Conservation (phyloP, 306 rosid genomes). For the Castanea mollissima region DNA sequence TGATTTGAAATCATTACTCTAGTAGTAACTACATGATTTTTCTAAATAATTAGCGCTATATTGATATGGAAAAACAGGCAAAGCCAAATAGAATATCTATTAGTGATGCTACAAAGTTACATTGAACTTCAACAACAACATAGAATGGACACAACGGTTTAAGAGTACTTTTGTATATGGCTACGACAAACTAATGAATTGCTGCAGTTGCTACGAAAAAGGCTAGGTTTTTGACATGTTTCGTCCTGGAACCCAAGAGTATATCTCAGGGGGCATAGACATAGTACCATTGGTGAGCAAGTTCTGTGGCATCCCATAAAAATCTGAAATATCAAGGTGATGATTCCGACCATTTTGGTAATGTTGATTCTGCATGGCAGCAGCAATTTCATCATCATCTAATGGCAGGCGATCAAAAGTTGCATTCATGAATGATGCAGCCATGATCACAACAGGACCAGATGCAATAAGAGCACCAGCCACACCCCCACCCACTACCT, state of each 20-base stretch:
- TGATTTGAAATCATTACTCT: neutral
- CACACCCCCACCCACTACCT: conserved; percentile 74
- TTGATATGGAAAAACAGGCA: conserved; percentile 1
- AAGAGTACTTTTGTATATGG: neutral
- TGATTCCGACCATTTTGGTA: conserved; percentile 58
- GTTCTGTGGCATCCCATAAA: conserved; percentile 72
- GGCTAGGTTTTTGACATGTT: conserved; percentile 58
- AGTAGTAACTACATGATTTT: conserved; percentile 1
- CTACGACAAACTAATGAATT: neutral
- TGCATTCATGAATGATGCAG: conserved; percentile 82
- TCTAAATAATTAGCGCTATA: neutral
- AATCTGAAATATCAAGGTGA: conserved; percentile 60
- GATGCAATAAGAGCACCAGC: conserved; percentile 80
- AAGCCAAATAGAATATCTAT: neutral
- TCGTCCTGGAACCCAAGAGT: conserved; percentile 62
- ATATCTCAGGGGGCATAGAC: conserved; percentile 63
- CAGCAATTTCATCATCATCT: conserved; percentile 64
- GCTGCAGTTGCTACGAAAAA: neutral
- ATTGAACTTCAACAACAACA: neutral
- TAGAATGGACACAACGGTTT: neutral
- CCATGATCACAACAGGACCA: conserved; percentile 80
- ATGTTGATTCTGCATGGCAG: conserved; percentile 62
- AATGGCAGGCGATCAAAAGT: conserved; percentile 74
- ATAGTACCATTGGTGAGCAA: conserved; percentile 60
- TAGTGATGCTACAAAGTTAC: conserved; percentile 2